phyloP scores from a whole-genome alignment of 192 early-diverging fungal species.

The Diversispora epigaea region DNA sequence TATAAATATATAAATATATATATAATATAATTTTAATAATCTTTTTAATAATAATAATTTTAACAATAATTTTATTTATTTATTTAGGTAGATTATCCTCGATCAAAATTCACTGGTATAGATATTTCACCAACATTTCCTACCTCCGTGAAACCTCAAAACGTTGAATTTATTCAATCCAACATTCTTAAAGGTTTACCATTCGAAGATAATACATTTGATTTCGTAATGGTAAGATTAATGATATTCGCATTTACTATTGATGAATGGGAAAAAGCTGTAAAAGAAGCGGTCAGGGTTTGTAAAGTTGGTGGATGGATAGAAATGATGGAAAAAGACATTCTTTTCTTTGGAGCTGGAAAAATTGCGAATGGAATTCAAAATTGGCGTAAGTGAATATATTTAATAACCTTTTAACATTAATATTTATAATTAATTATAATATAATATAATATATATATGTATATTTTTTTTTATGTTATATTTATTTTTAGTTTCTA shows the following conservation, averaged over 20 bases:
- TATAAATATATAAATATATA: too few species aligned
- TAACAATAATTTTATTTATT: too few species aligned
- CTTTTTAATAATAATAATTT: too few species aligned
- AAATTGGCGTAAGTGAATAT: too few species aligned
- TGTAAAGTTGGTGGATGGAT: background rate
- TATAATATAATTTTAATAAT: too few species aligned
- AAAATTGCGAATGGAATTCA: too few species aligned
- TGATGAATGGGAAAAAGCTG: constrained; percentile 16
- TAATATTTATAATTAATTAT: too few species aligned
- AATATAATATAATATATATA: too few species aligned
- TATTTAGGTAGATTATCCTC: constrained; percentile 25
- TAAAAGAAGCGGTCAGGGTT: background rate
- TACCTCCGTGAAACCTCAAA: constrained; percentile 33
- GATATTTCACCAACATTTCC: constrained; percentile 42
- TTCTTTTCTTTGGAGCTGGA: background rate
- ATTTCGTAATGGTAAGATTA: constrained; percentile 36
- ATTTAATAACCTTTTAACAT: too few species aligned
- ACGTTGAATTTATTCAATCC: constrained; percentile 34
- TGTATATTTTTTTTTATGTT: too few species aligned
- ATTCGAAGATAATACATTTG: constrained; percentile 38
- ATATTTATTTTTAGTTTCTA: too few species aligned
- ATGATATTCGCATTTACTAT: constrained; percentile 27
- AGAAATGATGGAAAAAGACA: constrained; percentile 17
- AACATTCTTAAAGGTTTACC: constrained; percentile 34
- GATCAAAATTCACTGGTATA: constrained; percentile 29